Evolutionary conservation across 2,329 filamentous ascomycete species (phyloP), one percentile per base, ranked within the genome.

Genomic region (Fusarium begoniae): DNA sequence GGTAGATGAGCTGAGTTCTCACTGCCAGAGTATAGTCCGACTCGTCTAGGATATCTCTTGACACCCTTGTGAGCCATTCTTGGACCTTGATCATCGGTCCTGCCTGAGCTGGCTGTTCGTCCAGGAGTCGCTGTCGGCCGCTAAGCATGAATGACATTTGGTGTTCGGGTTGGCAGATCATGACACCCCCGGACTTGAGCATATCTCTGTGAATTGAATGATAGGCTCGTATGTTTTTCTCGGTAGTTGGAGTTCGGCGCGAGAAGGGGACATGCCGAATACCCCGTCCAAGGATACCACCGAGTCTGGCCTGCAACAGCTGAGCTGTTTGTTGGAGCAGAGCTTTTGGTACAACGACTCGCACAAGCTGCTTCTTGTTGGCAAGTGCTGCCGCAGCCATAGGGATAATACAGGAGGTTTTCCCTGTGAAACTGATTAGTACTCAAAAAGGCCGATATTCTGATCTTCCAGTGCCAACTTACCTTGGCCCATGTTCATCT

Each of bases 401-500:
- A 0, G 88, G 88, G 12, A 90, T 85, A 28, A 90, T 88, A 55
- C 84, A 85, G 0, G 87, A 89, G 0, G 89, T 90, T 79, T 91
- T 91, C 0, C 89, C 87, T 88, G 5, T 1, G 47, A 6, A 8
- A 35, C 6, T 20, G 5, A 20, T 74, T 32, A 72, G 58, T 17
- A 18, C 30, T 28, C 8, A 35, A 10, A 41, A n/a, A n/a, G 24
- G 51, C 35, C 4, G 9, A 41, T 18, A n/a, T 41, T 13, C 3
- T 18, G 22, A 9, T 35, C 26, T 18, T 41, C 5, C 18, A 22
- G 17, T 6, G 20, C 9, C 15, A n/a, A 54, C 50, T 77, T 78
- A 82, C 87, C 87, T 81, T 91, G 86, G 0, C 91, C 91, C 90
- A 93, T 93, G 69, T 92, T 90, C 80, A 93, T 86, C 69, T 93